Conservation (phyloP, 2,329 filamentous ascomycete genomes). For the Colletotrichum chlorophyti region DNA sequence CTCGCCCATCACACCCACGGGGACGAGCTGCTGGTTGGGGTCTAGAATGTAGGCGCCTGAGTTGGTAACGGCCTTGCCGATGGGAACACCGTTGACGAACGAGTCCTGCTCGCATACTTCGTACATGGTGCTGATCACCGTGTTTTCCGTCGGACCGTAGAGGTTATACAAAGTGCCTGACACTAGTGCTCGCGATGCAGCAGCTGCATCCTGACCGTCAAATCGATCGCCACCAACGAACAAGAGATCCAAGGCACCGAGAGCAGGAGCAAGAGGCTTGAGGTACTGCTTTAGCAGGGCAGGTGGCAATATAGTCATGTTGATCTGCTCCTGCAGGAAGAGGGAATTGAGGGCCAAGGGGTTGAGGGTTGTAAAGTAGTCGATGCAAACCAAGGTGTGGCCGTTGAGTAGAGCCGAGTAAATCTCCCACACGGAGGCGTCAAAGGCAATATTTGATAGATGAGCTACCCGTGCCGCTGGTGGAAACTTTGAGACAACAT, state of each 20-base stretch:
- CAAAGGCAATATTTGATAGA: slow-evolving; percentile 32
- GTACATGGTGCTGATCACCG: slow-evolving; percentile 27
- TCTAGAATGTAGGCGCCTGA: slow-evolving; percentile 35
- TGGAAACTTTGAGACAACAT: not conserved
- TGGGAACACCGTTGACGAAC: slow-evolving; percentile 30
- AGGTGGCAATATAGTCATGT: slow-evolving; percentile 37
- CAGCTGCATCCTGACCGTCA: slow-evolving; percentile 10
- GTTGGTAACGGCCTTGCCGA: slow-evolving; percentile 30
- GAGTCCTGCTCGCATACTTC: not conserved
- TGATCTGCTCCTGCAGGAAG: slow-evolving; percentile 40
- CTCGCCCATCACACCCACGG: slow-evolving; percentile 36
- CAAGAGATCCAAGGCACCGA: slow-evolving; percentile 38
- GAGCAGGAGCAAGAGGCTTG: slow-evolving; percentile 41
- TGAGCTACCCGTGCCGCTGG: not conserved
- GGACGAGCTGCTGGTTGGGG: slow-evolving; percentile 30
- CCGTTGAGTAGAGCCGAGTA: slow-evolving; percentile 31
- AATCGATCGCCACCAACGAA: slow-evolving; percentile 42
- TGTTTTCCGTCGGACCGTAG: slow-evolving; percentile 32
- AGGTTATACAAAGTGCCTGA: slow-evolving; percentile 1
- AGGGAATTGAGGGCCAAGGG: slow-evolving; percentile 15
- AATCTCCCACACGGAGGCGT: slow-evolving; percentile 31
- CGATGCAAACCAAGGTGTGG: slow-evolving; percentile 31
- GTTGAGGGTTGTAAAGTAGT: slow-evolving; percentile 27
- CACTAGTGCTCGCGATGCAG: not conserved
- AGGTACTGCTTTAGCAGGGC: slow-evolving; percentile 26